Percentiles rank a stretch among this genome's conserved stretches.
Evolutionary conservation across 2,329 filamentous ascomycete species (phyloP).

Genomic region (Alternaria brassicae): DNA sequence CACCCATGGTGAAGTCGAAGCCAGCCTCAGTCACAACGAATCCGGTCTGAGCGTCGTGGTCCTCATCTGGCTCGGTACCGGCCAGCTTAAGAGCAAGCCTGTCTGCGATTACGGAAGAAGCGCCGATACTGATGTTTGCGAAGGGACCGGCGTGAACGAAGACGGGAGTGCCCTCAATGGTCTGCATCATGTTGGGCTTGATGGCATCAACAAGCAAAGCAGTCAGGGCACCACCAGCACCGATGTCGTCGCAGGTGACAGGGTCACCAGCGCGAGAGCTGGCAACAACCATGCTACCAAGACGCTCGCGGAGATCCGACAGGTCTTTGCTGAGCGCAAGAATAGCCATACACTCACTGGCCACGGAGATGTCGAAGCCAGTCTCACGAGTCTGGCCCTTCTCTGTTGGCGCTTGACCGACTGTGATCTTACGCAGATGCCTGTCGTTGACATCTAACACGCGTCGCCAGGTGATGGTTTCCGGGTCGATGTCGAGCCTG

Average conservation of each 20-base stretch:
- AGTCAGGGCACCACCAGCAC: conserved; percentile 87
- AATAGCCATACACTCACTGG: conserved; percentile 98
- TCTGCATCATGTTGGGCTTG: conserved; percentile 99
- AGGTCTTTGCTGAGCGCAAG: conserved; percentile 90
- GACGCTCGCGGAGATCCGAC: conserved; percentile 86
- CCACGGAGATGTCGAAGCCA: conserved; percentile 96
- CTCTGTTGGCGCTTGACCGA: conserved; percentile 88
- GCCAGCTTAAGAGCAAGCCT: conserved; percentile 95
- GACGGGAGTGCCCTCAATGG: conserved; percentile 93
- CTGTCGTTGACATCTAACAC: conserved; percentile 98
- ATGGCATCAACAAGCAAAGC: conserved; percentile 98
- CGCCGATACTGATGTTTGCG: conserved; percentile 97
- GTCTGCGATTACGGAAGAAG: conserved; percentile 93
- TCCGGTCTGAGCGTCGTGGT: conserved; percentile 80
- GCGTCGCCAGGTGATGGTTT: conserved; percentile 95
- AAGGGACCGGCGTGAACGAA: conserved; percentile 98
- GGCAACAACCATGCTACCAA: conserved; percentile 95
- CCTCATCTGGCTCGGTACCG: conserved; percentile 90
- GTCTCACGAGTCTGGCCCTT: conserved; percentile 88
- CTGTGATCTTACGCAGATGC: conserved; percentile 85
- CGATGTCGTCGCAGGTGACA: conserved; percentile 94
- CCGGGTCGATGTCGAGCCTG: conserved; percentile 93
- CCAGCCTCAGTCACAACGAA: conserved; percentile 97
- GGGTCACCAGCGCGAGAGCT: conserved; percentile 85
- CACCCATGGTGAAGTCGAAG: conserved; percentile 99